These are phyloP conservation scores for Vicia villosa DNA, from an alignment of 306 rosid genomes.

Conservation along the genomic window DNA sequence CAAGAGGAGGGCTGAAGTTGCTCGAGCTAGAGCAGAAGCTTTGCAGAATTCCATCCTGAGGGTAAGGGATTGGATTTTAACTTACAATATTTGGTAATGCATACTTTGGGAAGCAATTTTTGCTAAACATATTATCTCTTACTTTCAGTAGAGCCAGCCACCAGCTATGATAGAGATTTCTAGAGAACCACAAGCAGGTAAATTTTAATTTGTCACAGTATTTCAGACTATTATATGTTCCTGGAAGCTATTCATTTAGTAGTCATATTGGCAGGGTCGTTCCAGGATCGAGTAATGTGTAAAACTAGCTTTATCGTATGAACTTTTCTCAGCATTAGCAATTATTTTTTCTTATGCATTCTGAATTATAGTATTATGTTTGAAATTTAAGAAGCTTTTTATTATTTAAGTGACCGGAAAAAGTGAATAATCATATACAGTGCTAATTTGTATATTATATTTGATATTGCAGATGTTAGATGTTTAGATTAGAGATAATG, in stretches of 20 bases:
- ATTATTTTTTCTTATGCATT: no score
- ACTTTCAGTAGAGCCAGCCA: slow-evolving; percentile 45
- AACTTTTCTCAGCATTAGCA: background rate
- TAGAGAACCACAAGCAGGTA: slow-evolving; percentile 64
- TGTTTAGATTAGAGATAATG: slow-evolving; percentile 42
- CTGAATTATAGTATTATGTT: no score
- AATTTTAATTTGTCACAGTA: slow-evolving; percentile 23
- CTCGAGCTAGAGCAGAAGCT: slow-evolving; percentile 67
- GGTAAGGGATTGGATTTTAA: slow-evolving; percentile 45
- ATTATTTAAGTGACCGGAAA: no score
- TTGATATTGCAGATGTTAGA: slow-evolving; percentile 33
- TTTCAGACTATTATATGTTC: slow-evolving; percentile 16
- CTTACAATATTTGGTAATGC: background rate
- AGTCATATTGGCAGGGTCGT: slow-evolving; percentile 4
- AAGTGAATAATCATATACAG: background rate
- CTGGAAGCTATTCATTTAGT: slow-evolving; percentile 3
- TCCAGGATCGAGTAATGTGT: background rate
- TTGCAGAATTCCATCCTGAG: slow-evolving; percentile 47
- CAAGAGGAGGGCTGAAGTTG: slow-evolving; percentile 86
- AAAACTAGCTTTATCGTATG: background rate
- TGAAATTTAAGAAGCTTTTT: no score
- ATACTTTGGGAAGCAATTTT: background rate
- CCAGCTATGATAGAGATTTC: slow-evolving; percentile 47
- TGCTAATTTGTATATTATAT: slow-evolving; percentile 12
- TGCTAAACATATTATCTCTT: slow-evolving; percentile 26